Evolutionary conservation across 2,329 filamentous ascomycete genomes (phyloP), one percentile per base, ranked within the genome.

Genomic region (Leptographium galeiforme): DNA sequence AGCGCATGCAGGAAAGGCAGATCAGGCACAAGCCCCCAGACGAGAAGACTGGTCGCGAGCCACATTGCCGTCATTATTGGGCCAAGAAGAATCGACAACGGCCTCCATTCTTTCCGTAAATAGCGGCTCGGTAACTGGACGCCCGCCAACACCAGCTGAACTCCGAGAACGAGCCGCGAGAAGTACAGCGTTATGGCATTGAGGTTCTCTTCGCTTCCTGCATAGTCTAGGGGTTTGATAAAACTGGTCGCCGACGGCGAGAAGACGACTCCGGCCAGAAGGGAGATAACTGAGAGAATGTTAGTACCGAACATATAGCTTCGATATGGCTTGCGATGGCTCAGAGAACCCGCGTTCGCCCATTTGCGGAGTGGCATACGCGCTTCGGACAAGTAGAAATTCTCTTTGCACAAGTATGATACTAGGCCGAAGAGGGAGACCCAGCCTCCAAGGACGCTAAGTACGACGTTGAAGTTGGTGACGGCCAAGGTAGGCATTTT

Each of bases 61-160:
- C 90, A 95, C 89, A 95, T 95, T 56, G 72, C 70, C 1, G 79
- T 79, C 89, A 95, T 95, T 43, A 86, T 82, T 0, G 89, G 90
- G 0, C 89, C 89, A 8, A 95, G 77, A 18, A 95, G 76, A 12
- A 91, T 68, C 1, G 78, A 68, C 19, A 95, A 70, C 11, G 85
- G 78, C 62, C 80, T 86, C 85, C 87, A 90, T 80, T 95, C 82
- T 59, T 73, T 81, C 64, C 77, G 71, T 25, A 95, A 72, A 61
- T 95, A 95, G 56, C 85, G 84, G 63, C 82, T 87, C 1, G 90
- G 90, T 8, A 96, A 74, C 65, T 95, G 89, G 0, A 95, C 82
- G 7, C 90, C 90, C 0, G 89, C 89, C 8, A 96, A 74, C 10
- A 95, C 87, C 12, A 96, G 78, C 68, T 96, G 90, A 0, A 96